Base-by-base conservation (phyloP, 1,284 basidiomycete genomes). In the Naganishia cerealis region DNA sequence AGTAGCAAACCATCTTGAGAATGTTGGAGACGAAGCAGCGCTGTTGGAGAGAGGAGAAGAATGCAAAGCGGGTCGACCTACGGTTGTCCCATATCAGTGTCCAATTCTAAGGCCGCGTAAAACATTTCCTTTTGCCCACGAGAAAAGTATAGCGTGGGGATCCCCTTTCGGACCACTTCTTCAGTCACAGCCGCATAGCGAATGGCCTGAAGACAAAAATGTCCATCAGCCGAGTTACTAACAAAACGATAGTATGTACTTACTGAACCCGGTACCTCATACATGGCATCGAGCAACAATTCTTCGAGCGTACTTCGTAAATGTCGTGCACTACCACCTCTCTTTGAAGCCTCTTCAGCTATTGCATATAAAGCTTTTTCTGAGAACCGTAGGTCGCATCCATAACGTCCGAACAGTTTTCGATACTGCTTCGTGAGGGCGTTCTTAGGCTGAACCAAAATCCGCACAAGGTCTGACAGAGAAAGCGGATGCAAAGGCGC, bases 261-360 rank as follows among this genome's bases (percentile, higher is more conserved):
- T 79, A 94, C 91, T 86, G 92, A 75, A 86, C 88, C 80, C 0
- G 82, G 82, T 7, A 81, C 77, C 82, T 94, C 91, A 77, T 91
- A 94, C 91, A 95, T 94, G 0, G 91, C 84, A 67, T 95, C 91
- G 62, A 93, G 81, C 4, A 94, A 77, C 8, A 84, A 78, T 80
- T 94, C 92, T 87, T 92, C 94, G 87, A 97, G 88, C 62, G 96
- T 90, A 0, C 91, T 88, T 72, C 93, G 83, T 71, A 98, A 80
- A 3, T 92, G 91, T 76, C 94, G 84, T 0, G 94, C 94, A 16
- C 94, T 95, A 12, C 92, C 92, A 1, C 91, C 91, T 70, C 91
- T 84, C 71, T 89, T 86, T 13, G 86, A 82, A 0, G 93, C 92
- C 72, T 87, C 87, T 52, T 82, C 83, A 73, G 92, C 94, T 62